These are phyloP conservation scores for Litsea cubeba DNA, from an alignment of 164 flowering plant species.

Conservation along the genomic window DNA sequence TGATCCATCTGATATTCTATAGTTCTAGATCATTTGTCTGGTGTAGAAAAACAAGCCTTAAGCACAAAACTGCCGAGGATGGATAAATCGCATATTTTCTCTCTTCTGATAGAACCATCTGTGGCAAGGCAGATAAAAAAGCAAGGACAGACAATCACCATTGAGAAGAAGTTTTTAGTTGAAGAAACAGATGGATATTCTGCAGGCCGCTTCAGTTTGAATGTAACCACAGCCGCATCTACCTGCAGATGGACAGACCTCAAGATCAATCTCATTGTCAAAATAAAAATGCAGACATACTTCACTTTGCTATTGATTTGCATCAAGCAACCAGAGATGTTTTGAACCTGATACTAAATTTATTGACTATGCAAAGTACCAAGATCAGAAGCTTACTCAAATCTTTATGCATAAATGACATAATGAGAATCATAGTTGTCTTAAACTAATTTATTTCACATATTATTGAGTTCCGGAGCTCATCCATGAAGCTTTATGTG, in stretches of 20 bases:
- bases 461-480: too few relatives aligned
- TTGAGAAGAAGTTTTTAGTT: constrained; percentile 72
- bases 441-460: too few relatives aligned
- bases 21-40: neutral
- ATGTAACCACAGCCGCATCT: constrained; percentile 85
- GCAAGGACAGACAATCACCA: constrained; percentile 36
- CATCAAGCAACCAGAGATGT: neutral
- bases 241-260: constrained; percentile 43
- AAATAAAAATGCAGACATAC: neutral
- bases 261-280: neutral
- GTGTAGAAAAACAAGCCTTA: neutral
- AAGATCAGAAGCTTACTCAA: neutral
- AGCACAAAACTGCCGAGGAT: too few relatives aligned
- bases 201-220: constrained; percentile 61
- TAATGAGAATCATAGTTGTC: too few relatives aligned
- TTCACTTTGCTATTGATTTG: neutral
- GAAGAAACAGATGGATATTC: constrained; percentile 76
- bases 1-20: neutral
- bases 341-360: neutral
- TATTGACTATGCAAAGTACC: neutral
- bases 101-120: neutral
- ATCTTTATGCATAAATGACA: too few relatives aligned
- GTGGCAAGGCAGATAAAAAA: neutral
- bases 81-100: too few relatives aligned
- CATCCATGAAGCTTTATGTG: too few relatives aligned